Evolutionary conservation across 805 yeast genomes (phyloP), one percentile per base, ranked within the genome.

Genomic region (Kockiozyma suomiensis): DNA sequence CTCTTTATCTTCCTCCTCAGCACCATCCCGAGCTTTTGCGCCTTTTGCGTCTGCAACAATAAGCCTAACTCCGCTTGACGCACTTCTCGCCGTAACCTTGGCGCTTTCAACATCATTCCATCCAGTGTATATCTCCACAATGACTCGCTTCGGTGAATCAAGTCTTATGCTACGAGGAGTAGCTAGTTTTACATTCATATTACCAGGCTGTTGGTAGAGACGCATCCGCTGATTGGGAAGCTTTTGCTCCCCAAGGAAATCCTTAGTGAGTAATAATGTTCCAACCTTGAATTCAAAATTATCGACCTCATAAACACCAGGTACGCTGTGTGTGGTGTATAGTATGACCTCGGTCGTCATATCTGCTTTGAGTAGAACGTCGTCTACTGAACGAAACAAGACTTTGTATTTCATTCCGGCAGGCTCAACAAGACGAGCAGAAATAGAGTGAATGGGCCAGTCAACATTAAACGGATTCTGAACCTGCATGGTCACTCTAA

Each of bases 241-340:
- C 25, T 28, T 37, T 7, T 25, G 10, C 40, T 41, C 43, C 12
- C 50, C 46, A 17, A 32, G 37, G 40, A 61, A 66, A 10, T 58
- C 60, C 50, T 75, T 70, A 0, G 54, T 37, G 10, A 78, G 60
- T 0, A 64, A 32, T 17, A 74, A 66, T 23, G 70, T 68, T 4
- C 72, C 71, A 23, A 72, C 50, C 3, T 54, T 59, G 17, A 74
- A 67, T 13, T 59, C 65, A n/a, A 77, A 54, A 6, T 64, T 47
- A 8, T 67, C 59, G 2, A 75, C 67, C 4, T 62, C 68, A 60
- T 80, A 76, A 1, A 61, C 25, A 0, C 83, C 83, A 17, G 74
- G 64, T 1, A 69, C 62, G 50, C 80, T 75, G 3, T 68, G 53
- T 10, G 64, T 63, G 0, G 77, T 65, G 13, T 54, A 40, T 10